These are phyloP conservation scores for Trichocomaceae sp. DNA, from an alignment of 2,329 filamentous ascomycete genomes.

Conservation along the genomic window DNA sequence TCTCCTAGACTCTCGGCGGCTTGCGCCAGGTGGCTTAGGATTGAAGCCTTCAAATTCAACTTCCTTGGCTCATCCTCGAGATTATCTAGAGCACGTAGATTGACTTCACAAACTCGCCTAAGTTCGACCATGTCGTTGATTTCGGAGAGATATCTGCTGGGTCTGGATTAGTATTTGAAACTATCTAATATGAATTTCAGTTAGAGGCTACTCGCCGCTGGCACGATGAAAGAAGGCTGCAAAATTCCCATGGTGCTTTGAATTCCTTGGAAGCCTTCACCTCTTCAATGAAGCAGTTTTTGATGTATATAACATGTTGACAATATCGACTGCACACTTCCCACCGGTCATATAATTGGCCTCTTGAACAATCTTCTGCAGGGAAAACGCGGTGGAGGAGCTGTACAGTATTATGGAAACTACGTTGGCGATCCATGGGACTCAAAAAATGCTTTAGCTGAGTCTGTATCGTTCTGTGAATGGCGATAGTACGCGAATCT, in stretches of 20 bases:
- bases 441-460: background rate
- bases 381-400: background rate
- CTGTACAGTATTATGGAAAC: background rate
- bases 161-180: background rate
- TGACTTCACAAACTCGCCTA: background rate
- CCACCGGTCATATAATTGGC: background rate
- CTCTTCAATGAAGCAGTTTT: background rate
- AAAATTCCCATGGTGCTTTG: background rate
- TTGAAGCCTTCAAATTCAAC: background rate
- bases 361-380: background rate
- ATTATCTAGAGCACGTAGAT: background rate
- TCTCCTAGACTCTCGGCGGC: background rate
- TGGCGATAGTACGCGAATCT: background rate
- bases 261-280: background rate
- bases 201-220: background rate
- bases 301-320: background rate
- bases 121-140: background rate
- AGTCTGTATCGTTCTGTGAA: constrained; percentile 1
- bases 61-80: too few relatives aligned
- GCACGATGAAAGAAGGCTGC: background rate
- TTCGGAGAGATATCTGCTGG: background rate
- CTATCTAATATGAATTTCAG: background rate
- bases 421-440: background rate
- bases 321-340: background rate
- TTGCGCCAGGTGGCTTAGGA: background rate